Conservation (phyloP, 257 asterid species). For the Ajuga chamaepitys region DNA sequence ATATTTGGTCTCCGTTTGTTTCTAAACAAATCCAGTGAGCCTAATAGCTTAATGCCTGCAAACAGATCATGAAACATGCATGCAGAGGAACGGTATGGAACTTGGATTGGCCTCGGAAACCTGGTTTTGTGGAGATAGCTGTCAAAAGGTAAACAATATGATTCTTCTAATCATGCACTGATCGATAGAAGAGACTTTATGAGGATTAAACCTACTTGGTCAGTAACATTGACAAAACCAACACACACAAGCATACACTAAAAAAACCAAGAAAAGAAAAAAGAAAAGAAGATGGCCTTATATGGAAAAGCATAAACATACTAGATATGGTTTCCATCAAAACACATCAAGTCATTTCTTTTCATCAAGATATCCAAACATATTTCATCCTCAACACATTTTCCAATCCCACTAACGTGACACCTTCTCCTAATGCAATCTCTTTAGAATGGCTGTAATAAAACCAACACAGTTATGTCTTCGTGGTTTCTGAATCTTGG, state of each 20-base stretch:
- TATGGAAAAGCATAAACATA: background rate
- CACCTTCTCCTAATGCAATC: background rate
- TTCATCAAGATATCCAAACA: background rate
- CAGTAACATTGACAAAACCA: background rate
- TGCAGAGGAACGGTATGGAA: conserved; percentile 34
- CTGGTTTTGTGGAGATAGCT: conserved; percentile 84
- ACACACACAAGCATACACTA: too few relatives aligned
- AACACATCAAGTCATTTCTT: background rate
- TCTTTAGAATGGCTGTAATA: background rate
- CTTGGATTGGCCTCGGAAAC: conserved; percentile 43
- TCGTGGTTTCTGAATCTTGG: background rate
- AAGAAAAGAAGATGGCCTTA: background rate
- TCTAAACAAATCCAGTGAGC: conserved; percentile 12
- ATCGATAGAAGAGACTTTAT: background rate
- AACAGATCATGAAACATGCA: conserved; percentile 84
- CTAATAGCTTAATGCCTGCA: conserved; percentile 22
- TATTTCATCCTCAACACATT: background rate
- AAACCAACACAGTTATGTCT: background rate
- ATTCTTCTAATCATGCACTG: conserved; percentile 9
- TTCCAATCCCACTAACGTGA: background rate
- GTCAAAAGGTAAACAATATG: conserved; percentile 59
- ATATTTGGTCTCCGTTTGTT: background rate
- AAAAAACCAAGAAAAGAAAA: background rate
- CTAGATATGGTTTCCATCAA: background rate
- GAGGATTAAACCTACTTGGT: conserved; percentile 7